Evolutionary conservation across 345 rosid genomes (phyloP).

Genomic region (Acer saccharum): DNA sequence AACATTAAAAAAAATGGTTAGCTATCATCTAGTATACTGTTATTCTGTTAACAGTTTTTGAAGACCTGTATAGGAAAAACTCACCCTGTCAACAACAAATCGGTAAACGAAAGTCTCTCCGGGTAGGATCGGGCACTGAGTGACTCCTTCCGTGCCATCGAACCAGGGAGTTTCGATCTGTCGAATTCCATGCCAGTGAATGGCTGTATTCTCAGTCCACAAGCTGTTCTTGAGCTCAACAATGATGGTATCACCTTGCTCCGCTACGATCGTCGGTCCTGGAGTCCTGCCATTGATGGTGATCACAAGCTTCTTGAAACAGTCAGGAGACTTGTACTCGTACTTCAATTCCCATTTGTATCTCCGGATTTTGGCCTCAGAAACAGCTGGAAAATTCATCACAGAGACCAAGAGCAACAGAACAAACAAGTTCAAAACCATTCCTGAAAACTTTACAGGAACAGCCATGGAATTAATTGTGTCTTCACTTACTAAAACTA

Average conservation of each 20-base stretch:
- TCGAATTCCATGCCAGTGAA: slow-evolving; percentile 89
- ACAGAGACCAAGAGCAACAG: neutral
- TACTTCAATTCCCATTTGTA: slow-evolving; percentile 73
- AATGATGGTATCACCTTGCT: slow-evolving; percentile 65
- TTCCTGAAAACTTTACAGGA: neutral
- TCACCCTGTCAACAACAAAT: slow-evolving; percentile 76
- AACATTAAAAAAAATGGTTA: neutral
- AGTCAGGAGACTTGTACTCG: slow-evolving; percentile 65
- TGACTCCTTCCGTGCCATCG: slow-evolving; percentile 71
- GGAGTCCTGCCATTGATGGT: slow-evolving; percentile 65
- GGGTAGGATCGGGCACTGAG: slow-evolving; percentile 73
- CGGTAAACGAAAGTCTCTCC: slow-evolving; percentile 63
- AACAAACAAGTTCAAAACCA: neutral
- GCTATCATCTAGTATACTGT: too few relatives aligned
- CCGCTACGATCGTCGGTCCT: slow-evolving; percentile 65
- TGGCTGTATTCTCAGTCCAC: slow-evolving; percentile 56
- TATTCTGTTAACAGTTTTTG: too few relatives aligned
- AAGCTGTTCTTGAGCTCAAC: slow-evolving; percentile 70
- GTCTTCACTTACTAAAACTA: neutral
- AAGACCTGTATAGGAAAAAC: neutral
- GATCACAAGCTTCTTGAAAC: slow-evolving; percentile 60
- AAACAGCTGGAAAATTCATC: slow-evolving; percentile 1
- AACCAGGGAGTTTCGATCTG: slow-evolving; percentile 79
- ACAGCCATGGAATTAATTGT: neutral
- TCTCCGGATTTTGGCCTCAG: slow-evolving; percentile 42